Evolutionary conservation across 768 basidiomycete genomes (phyloP), one percentile per base, ranked within the genome.

Genomic region (Pleurotus djamor): DNA sequence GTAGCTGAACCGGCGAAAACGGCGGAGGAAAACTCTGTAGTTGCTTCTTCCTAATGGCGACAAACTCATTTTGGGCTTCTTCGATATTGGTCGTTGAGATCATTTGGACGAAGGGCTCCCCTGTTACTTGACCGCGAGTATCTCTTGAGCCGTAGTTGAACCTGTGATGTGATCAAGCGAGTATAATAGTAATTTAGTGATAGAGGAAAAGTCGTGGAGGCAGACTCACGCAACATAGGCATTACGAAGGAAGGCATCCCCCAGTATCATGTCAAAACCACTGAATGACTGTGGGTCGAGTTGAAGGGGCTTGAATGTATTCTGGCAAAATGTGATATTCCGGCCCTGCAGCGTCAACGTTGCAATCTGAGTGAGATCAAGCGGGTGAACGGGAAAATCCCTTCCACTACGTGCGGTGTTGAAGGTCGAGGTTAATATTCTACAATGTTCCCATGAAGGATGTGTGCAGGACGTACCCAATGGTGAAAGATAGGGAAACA

Each of bases 181-280:
- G 21, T 28, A 55, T 17, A 13, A 43, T 57, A 14, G 16, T 8
- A 38, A 21, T 52, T 9, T 35, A 28, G 21, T 36, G 41, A 28
- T 28, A 28, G 21, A 28, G 17, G 28, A 52, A 45, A 28, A 28
- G 21, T 28, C 21, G 21, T 28, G 21, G 21, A 28, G 21, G 3
- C 21, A 28, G 3, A 28, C 44, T 48, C 41, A 64, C 63, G 49
- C 17, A 48, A 28, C 0, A 52, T 28, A 5, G 77, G 38, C 54
- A 32, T 56, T 56, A 85, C 65, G 64, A 88, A 87, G 70, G 73
- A 89, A 90, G 6, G 83, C 78, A 86, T 90, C 89, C 57, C 89
- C 89, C 47, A 91, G 75, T 45, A 91, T 80, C 68, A 87, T 80
- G 65, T 90, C 88, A 61, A 78, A 89, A 10, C 77, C 72, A 10